phyloP scores from a whole-genome alignment of 495 filamentous ascomycete species.

The Daldinia caldariorum region DNA sequence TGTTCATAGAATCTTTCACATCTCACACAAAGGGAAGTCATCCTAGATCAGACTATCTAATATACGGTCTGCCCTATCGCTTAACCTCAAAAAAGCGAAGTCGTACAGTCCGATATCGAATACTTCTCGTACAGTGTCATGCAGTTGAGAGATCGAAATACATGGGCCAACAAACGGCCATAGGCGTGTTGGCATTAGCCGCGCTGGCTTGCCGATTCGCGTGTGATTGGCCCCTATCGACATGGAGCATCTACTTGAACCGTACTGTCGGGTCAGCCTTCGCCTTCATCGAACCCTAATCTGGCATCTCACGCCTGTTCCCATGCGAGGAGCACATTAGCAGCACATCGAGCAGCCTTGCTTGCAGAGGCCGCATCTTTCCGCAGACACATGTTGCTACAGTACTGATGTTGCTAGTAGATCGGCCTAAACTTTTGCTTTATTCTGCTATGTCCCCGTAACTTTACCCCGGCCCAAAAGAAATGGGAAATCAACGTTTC shows the following conservation, averaged over 20 bases:
- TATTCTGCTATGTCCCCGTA: not conserved
- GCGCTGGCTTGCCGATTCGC: conserved; percentile 15
- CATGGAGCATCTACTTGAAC: conserved; percentile 34
- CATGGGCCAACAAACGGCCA: conserved; percentile 20
- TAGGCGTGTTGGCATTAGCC: conserved; percentile 29
- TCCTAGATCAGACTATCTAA: not conserved
- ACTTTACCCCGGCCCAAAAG: not conserved
- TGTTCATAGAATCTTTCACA: not conserved
- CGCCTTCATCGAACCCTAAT: conserved; percentile 7
- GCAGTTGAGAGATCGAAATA: not conserved
- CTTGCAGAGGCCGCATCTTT: not conserved
- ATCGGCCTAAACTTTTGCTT: not conserved
- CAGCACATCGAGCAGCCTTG: conserved; percentile 16
- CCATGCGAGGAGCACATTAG: conserved; percentile 2
- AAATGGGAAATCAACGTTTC: not conserved
- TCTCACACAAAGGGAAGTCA: not conserved
- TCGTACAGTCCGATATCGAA: conserved; percentile 9
- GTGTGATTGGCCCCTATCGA: conserved; percentile 30
- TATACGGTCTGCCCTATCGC: not conserved
- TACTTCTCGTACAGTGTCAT: conserved; percentile 3
- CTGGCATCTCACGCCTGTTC: conserved; percentile 3
- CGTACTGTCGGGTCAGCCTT: conserved; percentile 38
- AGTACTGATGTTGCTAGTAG: not conserved
- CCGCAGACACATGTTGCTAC: no score
- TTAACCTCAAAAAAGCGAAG: conserved; percentile 18